Percentiles rank a stretch among this genome's conserved stretches.
Evolutionary conservation across 2,329 filamentous ascomycete species (phyloP).

Genomic region (Colletotrichum endophyticum): DNA sequence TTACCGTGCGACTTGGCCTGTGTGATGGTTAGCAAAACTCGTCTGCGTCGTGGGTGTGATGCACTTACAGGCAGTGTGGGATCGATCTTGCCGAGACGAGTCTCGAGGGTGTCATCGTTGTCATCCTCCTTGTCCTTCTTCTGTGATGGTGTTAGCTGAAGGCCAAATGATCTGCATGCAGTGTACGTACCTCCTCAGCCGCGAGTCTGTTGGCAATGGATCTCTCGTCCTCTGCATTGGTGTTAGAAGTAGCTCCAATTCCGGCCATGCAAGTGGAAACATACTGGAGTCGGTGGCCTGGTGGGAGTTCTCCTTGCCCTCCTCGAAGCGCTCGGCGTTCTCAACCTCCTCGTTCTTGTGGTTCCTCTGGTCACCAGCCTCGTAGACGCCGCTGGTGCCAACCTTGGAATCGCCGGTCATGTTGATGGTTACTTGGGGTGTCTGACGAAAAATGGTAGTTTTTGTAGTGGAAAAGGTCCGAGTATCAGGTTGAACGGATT

Average conservation of each 20-base stretch:
- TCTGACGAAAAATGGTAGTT: background rate
- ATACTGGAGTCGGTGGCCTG: slow-evolving; percentile 75
- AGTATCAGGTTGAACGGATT: no score
- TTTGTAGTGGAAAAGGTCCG: background rate
- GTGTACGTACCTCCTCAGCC: slow-evolving; percentile 59
- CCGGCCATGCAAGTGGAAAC: no score
- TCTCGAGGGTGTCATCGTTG: slow-evolving; percentile 43
- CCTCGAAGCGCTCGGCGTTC: slow-evolving; percentile 66
- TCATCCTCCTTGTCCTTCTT: slow-evolving; percentile 10
- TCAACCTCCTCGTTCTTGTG: slow-evolving; percentile 51
- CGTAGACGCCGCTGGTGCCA: slow-evolving; percentile 70
- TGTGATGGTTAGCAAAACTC: no score
- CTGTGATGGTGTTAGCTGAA: background rate
- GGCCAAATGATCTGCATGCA: background rate
- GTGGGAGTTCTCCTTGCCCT: slow-evolving; percentile 76
- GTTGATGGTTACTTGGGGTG: slow-evolving; percentile 4
- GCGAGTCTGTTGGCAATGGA: slow-evolving; percentile 75
- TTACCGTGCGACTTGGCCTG: slow-evolving; percentile 73
- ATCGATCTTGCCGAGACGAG: slow-evolving; percentile 57
- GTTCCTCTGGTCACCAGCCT: slow-evolving; percentile 79
- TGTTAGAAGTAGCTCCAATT: slow-evolving; percentile 25
- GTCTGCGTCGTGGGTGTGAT: no score
- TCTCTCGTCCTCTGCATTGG: slow-evolving; percentile 67
- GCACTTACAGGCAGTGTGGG: slow-evolving; percentile 41
- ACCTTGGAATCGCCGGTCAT: slow-evolving; percentile 64